Evolutionary conservation across 352 stramenopile genomes (phyloP).

Genomic region (Lagenidium sp.): DNA sequence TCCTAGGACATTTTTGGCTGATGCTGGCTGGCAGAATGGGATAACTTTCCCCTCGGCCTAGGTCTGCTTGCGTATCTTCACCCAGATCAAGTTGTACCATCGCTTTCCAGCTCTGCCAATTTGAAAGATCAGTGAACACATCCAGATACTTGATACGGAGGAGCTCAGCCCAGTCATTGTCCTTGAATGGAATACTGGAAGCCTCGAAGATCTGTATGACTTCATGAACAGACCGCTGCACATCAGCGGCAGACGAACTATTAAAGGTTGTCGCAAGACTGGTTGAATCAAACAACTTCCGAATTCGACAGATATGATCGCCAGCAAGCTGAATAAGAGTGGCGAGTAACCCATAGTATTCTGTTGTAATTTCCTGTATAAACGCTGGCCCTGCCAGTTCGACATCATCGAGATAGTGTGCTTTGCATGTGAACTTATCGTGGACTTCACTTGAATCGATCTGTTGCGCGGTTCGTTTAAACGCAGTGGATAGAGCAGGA

Average conservation of each 20-base stretch:
- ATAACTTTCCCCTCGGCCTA: slow-evolving; percentile 19
- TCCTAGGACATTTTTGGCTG: slow-evolving; percentile 51
- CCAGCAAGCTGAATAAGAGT: slow-evolving; percentile 36
- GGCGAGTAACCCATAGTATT: slow-evolving; percentile 63
- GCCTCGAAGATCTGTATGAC: slow-evolving; percentile 68
- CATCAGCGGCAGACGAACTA: background rate
- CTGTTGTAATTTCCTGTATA: slow-evolving; percentile 28
- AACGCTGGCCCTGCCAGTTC: slow-evolving; percentile 52
- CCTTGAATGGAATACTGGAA: slow-evolving; percentile 67
- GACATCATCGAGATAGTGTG: slow-evolving; percentile 66
- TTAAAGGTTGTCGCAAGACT: slow-evolving; percentile 26
- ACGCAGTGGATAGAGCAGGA: slow-evolving; percentile 58
- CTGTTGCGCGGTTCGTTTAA: slow-evolving; percentile 32
- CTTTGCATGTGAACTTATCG: slow-evolving; percentile 31
- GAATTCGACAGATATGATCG: slow-evolving; percentile 8
- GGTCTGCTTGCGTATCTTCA: slow-evolving; percentile 27
- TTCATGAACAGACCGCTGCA: slow-evolving; percentile 26
- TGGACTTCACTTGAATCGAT: background rate
- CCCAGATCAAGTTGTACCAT: slow-evolving; percentile 39
- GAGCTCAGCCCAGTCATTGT: slow-evolving; percentile 53
- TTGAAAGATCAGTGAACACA: slow-evolving; percentile 61
- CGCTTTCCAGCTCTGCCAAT: slow-evolving; percentile 71
- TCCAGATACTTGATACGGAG: slow-evolving; percentile 44
- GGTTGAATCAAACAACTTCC: slow-evolving; percentile 1
- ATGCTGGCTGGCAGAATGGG: slow-evolving; percentile 48